Conservation (phyloP, 306 rosid genomes). For the Cucurbita maxima region DNA sequence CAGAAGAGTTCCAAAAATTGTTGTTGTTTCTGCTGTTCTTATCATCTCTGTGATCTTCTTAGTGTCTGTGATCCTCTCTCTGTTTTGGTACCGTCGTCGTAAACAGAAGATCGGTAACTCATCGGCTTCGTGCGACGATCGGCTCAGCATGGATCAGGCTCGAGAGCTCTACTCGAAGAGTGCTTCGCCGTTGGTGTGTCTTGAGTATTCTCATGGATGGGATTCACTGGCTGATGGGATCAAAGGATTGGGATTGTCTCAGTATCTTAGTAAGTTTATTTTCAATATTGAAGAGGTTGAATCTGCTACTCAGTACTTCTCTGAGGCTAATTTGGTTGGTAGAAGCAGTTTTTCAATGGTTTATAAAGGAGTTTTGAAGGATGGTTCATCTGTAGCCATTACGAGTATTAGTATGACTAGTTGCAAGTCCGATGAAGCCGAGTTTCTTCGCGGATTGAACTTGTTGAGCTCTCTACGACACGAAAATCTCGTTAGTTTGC, state of each 20-base stretch:
- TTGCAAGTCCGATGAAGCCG: conserved; percentile 78
- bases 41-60: conserved; percentile 21
- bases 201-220: conserved; percentile 67
- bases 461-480: conserved; percentile 56
- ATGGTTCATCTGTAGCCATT: conserved; percentile 74
- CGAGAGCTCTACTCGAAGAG: conserved; percentile 40
- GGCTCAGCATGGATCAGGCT: conserved; percentile 49
- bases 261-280: conserved; percentile 27
- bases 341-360: conserved; percentile 71
- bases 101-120: conserved; percentile 60
- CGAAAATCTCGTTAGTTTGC: conserved; percentile 56
- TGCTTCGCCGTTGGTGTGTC: conserved; percentile 72
- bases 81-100: conserved; percentile 37
- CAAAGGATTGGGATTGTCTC: conserved; percentile 30
- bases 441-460: conserved; percentile 55
- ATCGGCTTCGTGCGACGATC: conserved; percentile 37
- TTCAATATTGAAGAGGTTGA: conserved; percentile 85
- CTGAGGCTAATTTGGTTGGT: conserved; percentile 56
- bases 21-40: conserved; percentile 32
- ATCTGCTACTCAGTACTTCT: conserved; percentile 75
- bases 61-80: conserved; percentile 23
- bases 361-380: conserved; percentile 68
- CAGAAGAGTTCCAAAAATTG: conserved; percentile 25
- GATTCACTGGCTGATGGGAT: conserved; percentile 42
- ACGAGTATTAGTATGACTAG: conserved; percentile 54